Evolutionary conservation across 192 early-diverging fungal species (phyloP).

Genomic region (Gonapodya sp.): DNA sequence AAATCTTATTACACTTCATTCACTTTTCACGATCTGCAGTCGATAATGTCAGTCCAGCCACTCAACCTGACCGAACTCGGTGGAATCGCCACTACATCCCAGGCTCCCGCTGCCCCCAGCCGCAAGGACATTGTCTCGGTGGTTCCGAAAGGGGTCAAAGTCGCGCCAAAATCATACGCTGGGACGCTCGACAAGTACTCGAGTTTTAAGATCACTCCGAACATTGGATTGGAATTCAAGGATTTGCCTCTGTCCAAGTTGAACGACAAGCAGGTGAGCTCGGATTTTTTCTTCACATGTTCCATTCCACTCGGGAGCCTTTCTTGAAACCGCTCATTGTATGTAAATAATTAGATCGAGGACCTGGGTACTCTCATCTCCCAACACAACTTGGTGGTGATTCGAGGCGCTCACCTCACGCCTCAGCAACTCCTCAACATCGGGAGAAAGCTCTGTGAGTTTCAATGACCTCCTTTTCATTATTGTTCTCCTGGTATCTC

Average conservation of each 20-base stretch:
- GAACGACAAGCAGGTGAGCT: conserved; percentile 39
- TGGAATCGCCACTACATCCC: not conserved
- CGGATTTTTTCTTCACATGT: not conserved
- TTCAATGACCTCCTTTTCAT: not conserved
- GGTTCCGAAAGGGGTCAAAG: not conserved
- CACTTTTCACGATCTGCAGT: not conserved
- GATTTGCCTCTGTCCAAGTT: conserved; percentile 44
- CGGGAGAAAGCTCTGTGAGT: conserved; percentile 19
- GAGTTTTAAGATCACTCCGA: conserved; percentile 26
- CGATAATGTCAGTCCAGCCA: not conserved
- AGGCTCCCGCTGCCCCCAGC: not conserved
- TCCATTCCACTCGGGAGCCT: not conserved
- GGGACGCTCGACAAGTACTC: not conserved
- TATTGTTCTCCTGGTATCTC: no score
- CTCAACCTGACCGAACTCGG: not conserved
- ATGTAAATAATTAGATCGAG: conserved; percentile 13
- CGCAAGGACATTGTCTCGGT: not conserved
- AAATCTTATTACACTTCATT: not conserved
- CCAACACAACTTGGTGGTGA: conserved; percentile 56
- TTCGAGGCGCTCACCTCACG: conserved; percentile 52
- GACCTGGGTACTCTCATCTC: conserved; percentile 53
- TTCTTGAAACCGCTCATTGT: not conserved
- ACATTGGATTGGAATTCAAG: conserved; percentile 55
- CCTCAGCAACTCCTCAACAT: conserved; percentile 44
- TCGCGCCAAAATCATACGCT: not conserved